phyloP scores from a whole-genome alignment of 1,139 yeast species.

The Hansenula sp. region DNA sequence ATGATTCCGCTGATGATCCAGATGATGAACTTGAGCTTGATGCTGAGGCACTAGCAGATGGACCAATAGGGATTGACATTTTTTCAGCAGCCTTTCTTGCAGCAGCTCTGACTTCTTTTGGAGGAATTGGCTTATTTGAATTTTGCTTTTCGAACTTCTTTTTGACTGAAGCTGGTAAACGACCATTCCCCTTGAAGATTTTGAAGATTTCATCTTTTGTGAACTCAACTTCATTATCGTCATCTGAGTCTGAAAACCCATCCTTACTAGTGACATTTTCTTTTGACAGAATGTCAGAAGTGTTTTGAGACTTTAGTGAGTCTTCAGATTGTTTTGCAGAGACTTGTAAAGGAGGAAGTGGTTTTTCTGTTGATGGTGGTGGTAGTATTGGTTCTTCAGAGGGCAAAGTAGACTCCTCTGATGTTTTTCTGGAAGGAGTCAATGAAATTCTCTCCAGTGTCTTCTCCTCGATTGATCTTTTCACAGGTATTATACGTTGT shows the following conservation, averaged over 20 bases:
- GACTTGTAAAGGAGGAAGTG: neutral
- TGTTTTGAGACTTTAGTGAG: neutral
- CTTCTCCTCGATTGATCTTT: conserved; percentile 7
- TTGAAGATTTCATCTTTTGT: conserved; percentile 18
- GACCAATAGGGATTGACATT: conserved; percentile 8
- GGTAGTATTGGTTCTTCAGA: neutral
- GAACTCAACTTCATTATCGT: conserved; percentile 11
- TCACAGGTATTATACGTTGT: conserved; percentile 19
- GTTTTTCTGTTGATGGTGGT: neutral
- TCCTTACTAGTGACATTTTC: conserved; percentile 11
- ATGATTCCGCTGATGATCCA: neutral
- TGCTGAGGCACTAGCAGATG: neutral
- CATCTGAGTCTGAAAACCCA: conserved; percentile 19
- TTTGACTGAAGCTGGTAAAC: conserved; percentile 28
- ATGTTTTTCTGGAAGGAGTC: neutral
- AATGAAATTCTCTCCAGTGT: neutral
- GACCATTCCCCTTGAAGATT: conserved; percentile 22
- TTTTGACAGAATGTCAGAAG: neutral
- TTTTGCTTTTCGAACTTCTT: conserved; percentile 28
- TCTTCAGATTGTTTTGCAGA: neutral
- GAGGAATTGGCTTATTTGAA: conserved; percentile 24
- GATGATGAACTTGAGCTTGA: neutral
- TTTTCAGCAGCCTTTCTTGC: conserved; percentile 26
- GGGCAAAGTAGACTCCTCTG: neutral
- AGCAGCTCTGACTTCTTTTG: conserved; percentile 22